Conservation (phyloP, 805 yeast species). For the Myxozyma neglecta region DNA sequence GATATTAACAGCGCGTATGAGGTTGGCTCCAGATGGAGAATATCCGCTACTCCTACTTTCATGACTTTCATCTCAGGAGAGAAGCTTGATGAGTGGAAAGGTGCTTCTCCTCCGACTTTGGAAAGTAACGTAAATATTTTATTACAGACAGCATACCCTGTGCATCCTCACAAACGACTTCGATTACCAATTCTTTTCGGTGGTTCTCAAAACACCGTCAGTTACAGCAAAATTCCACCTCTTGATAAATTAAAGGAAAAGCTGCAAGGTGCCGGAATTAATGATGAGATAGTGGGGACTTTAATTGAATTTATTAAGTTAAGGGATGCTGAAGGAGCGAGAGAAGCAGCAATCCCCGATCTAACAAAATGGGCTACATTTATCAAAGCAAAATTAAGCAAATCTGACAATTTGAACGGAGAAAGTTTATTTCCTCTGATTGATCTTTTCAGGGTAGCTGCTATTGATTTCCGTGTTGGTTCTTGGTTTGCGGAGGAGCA, state of each 20-base stretch:
- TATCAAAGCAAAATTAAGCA: background rate
- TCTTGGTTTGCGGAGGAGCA: conserved; percentile 34
- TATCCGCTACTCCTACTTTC: conserved; percentile 36
- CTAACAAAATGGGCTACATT: conserved; percentile 23
- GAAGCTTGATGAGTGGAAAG: conserved; percentile 34
- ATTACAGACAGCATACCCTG: conserved; percentile 27
- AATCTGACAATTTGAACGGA: background rate
- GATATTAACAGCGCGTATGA: conserved; percentile 31
- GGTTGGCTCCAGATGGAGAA: conserved; percentile 23
- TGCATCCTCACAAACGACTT: conserved; percentile 29
- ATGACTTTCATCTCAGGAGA: conserved; percentile 29
- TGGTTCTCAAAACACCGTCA: conserved; percentile 17
- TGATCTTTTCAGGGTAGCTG: conserved; percentile 34
- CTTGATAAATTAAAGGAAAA: conserved; percentile 25
- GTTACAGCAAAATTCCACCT: conserved; percentile 31
- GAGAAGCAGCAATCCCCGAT: conserved; percentile 23
- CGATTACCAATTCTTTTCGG: conserved; percentile 21
- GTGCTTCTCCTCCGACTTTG: conserved; percentile 31
- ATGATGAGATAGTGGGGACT: conserved; percentile 8
- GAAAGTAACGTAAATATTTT: conserved; percentile 29
- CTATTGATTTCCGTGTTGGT: conserved; percentile 31
- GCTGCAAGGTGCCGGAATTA: conserved; percentile 4
- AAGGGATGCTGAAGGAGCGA: conserved; percentile 23
- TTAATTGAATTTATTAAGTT: conserved; percentile 20
- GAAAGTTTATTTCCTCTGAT: conserved; percentile 31